Evolutionary conservation across 2,329 filamentous ascomycete genomes (phyloP).

Genomic region (Tolypocladium ovalisporum): DNA sequence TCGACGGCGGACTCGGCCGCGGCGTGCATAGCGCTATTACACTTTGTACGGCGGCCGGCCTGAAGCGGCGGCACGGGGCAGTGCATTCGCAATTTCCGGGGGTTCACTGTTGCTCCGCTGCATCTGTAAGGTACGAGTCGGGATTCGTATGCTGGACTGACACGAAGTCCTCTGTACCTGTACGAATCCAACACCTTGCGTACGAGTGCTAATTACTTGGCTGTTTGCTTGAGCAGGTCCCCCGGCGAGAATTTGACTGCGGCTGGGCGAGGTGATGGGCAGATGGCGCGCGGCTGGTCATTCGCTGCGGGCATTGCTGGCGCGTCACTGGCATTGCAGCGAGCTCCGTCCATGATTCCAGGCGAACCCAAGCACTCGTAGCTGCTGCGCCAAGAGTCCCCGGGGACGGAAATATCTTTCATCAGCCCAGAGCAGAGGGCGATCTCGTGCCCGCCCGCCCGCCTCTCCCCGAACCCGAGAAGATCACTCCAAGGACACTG

Average conservation of each 20-base stretch:
- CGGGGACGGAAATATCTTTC: too few relatives aligned
- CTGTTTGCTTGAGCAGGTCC: too few relatives aligned
- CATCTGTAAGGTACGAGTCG: too few relatives aligned
- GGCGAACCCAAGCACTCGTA: background rate
- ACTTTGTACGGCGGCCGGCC: background rate
- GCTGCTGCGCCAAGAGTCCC: too few relatives aligned
- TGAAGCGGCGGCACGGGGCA: background rate
- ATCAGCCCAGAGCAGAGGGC: too few relatives aligned
- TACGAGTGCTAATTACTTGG: too few relatives aligned
- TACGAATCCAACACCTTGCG: background rate
- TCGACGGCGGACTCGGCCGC: background rate
- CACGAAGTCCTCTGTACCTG: too few relatives aligned
- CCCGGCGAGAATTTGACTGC: background rate
- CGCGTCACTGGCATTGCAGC: background rate
- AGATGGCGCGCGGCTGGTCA: background rate
- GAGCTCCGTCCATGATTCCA: background rate
- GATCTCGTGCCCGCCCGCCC: too few relatives aligned
- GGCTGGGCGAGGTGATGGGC: background rate
- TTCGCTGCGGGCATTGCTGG: background rate
- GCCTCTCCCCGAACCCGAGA: too few relatives aligned
- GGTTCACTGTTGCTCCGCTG: too few relatives aligned
- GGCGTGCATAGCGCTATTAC: background rate
- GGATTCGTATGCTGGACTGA: background rate
- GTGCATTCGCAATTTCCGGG: background rate
- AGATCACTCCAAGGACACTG: too few relatives aligned